These are phyloP conservation scores for Candida tammaniensis DNA, from an alignment of 805 yeast species.

Conservation along the genomic window DNA sequence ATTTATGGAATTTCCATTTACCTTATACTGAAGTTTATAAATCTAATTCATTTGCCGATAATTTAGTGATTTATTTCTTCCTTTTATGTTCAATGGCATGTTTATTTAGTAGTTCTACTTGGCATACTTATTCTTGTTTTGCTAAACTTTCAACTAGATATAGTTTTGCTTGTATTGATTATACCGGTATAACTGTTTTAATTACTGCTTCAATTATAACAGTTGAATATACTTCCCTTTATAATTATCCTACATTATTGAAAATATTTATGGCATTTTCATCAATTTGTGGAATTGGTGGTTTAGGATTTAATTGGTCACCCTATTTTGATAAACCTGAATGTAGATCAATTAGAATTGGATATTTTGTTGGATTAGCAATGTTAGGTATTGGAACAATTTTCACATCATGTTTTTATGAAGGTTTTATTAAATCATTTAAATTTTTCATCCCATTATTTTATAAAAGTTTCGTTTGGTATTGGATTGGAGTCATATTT, in stretches of 20 bases:
- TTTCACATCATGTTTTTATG: conserved; percentile 49
- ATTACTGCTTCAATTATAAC: conserved; percentile 87
- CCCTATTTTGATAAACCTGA: conserved; percentile 88
- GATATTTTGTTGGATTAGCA: conserved; percentile 77
- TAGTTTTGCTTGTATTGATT: conserved; percentile 89
- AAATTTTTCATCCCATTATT: conserved; percentile 61
- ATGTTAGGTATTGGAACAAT: conserved; percentile 70
- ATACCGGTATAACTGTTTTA: conserved; percentile 87
- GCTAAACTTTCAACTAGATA: conserved; percentile 60
- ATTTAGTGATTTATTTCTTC: conserved; percentile 59
- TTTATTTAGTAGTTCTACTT: conserved; percentile 69
- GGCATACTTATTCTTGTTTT: conserved; percentile 91
- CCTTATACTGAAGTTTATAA: conserved; percentile 57
- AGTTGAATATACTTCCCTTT: conserved; percentile 77
- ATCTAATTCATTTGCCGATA: conserved; percentile 40
- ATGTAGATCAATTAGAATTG: conserved; percentile 72
- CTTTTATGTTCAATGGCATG: conserved; percentile 74
- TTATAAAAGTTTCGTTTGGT: conserved; percentile 71
- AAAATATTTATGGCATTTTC: conserved; percentile 58
- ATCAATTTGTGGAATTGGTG: conserved; percentile 62
- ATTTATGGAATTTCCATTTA: conserved; percentile 56
- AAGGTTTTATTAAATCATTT: conserved; percentile 54
- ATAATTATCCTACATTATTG: conserved; percentile 52
- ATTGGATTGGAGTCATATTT: conserved; percentile 77
- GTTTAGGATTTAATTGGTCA: conserved; percentile 86